Percentiles rank a stretch among this genome's conserved stretches.
These are phyloP conservation scores for Verbena officinalis DNA, from an alignment of 257 asterid genomes.

Conservation along the genomic window DNA sequence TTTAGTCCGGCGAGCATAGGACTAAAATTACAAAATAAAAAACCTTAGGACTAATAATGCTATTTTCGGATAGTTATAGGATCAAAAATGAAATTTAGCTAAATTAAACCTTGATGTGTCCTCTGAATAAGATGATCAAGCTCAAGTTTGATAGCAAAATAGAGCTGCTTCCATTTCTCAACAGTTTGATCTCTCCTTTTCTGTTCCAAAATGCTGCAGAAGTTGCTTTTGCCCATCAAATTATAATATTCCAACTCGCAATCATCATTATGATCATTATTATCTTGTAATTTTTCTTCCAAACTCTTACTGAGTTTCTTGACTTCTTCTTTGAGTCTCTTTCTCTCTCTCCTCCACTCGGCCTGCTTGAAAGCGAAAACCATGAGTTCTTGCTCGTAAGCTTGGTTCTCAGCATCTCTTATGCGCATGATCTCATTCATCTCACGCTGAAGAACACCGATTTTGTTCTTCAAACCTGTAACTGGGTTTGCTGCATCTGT, in stretches of 20 bases:
- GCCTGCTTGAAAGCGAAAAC: conserved; percentile 67
- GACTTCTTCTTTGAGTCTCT: conserved; percentile 49
- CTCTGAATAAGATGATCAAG: conserved; percentile 82
- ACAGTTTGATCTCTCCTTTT: conserved; percentile 58
- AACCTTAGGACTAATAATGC: too few species aligned
- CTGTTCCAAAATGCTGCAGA: conserved; percentile 30
- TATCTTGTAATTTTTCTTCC: conserved; percentile 35
- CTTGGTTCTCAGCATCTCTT: conserved; percentile 64
- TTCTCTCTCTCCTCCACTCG: conserved; percentile 76
- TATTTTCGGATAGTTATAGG: too few species aligned
- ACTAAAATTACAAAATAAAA: too few species aligned
- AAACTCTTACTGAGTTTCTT: conserved; percentile 45
- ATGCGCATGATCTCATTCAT: conserved; percentile 59
- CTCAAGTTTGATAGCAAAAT: conserved; percentile 79
- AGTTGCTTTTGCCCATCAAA: conserved; percentile 23
- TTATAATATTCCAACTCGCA: too few species aligned
- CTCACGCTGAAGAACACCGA: conserved; percentile 57
- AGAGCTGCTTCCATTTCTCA: conserved; percentile 88
- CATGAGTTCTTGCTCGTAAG: conserved; percentile 61
- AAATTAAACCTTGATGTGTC: conserved; percentile 44
- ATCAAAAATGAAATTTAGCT: too few species aligned
- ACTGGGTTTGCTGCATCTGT: conserved; percentile 46
- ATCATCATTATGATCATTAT: conserved; percentile 19
- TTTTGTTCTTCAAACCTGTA: conserved; percentile 56
- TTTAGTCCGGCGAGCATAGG: too few species aligned